phyloP scores from a whole-genome alignment of 352 stramenopile genomes.

The Phytophthora uliginosa region DNA sequence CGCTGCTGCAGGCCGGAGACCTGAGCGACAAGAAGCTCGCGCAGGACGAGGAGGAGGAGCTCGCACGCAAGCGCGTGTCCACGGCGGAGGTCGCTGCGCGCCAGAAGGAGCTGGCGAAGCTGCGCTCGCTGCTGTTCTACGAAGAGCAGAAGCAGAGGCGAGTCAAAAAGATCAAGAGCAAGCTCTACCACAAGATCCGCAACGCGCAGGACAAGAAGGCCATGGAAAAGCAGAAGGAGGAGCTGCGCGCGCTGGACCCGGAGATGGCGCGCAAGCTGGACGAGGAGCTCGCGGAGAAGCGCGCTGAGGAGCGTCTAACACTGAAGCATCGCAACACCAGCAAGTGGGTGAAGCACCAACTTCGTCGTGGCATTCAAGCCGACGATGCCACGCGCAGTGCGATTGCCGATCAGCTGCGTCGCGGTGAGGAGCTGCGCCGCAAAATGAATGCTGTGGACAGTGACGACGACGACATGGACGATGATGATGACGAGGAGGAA shows the following conservation, averaged over 20 bases:
- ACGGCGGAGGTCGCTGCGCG: constrained; percentile 85
- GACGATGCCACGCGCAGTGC: constrained; percentile 93
- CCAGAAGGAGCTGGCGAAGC: constrained; percentile 95
- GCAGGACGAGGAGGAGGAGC: constrained; percentile 76
- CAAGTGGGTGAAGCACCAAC: constrained; percentile 97
- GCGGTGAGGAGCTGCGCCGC: constrained; percentile 93
- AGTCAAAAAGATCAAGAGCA: constrained; percentile 99
- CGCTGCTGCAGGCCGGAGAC: constrained; percentile 69
- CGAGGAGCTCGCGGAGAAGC: constrained; percentile 90
- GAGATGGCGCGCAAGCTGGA: constrained; percentile 81
- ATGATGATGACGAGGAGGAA: constrained; percentile 63
- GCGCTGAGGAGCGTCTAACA: constrained; percentile 97
- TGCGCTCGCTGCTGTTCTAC: constrained; percentile 98
- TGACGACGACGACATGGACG: constrained; percentile 70
- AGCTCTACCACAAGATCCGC: constrained; percentile 98
- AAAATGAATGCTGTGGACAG: constrained; percentile 92
- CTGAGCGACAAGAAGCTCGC: constrained; percentile 70
- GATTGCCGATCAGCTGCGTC: constrained; percentile 91
- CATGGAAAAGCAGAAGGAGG: constrained; percentile 88
- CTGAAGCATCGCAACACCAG: constrained; percentile 99
- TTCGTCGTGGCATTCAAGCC: constrained; percentile 92
- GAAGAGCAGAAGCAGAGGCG: constrained; percentile 98
- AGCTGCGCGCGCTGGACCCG: constrained; percentile 82
- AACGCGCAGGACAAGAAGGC: constrained; percentile 94
- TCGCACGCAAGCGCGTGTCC: constrained; percentile 80